Evolutionary conservation across 257 asterid species (phyloP).

Genomic region (Forsythia suspensa): DNA sequence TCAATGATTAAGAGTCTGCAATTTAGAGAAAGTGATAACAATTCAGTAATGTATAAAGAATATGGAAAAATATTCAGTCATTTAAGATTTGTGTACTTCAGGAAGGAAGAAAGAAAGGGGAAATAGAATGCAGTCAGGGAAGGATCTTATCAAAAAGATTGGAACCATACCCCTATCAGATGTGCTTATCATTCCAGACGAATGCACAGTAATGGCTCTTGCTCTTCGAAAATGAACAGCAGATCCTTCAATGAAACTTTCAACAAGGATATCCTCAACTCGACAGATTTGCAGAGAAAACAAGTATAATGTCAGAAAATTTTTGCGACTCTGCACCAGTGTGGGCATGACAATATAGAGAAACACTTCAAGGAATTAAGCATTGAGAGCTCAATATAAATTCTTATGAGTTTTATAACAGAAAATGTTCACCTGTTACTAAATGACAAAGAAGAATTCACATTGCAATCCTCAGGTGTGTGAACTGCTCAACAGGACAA

Average conservation of each 20-base stretch:
- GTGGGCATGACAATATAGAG: constrained; percentile 8
- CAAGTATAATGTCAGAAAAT: not conserved
- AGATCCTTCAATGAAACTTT: constrained; percentile 89
- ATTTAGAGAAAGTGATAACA: not conserved
- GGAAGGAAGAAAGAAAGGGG: not conserved
- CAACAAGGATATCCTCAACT: constrained; percentile 96
- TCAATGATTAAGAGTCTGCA: not conserved
- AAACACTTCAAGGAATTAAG: constrained; percentile 5
- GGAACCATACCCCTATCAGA: constrained; percentile 87
- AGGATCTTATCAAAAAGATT: not conserved
- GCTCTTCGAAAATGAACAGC: constrained; percentile 98
- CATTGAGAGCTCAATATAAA: not conserved
- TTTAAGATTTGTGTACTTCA: not conserved
- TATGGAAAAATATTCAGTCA: constrained; percentile 5
- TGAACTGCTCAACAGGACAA: constrained; percentile 87
- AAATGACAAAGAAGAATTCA: constrained; percentile 92
- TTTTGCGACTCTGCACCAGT: constrained; percentile 5
- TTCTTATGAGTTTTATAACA: constrained; percentile 4
- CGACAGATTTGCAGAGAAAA: constrained; percentile 71
- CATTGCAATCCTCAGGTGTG: constrained; percentile 99
- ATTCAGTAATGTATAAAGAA: constrained; percentile 9
- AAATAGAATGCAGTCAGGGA: not conserved
- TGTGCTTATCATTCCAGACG: constrained; percentile 86
- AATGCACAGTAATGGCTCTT: constrained; percentile 63
- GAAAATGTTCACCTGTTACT: constrained; percentile 77